Conservation (phyloP, 73 alveolate genomes). For the Uronychia binucleata region DNA sequence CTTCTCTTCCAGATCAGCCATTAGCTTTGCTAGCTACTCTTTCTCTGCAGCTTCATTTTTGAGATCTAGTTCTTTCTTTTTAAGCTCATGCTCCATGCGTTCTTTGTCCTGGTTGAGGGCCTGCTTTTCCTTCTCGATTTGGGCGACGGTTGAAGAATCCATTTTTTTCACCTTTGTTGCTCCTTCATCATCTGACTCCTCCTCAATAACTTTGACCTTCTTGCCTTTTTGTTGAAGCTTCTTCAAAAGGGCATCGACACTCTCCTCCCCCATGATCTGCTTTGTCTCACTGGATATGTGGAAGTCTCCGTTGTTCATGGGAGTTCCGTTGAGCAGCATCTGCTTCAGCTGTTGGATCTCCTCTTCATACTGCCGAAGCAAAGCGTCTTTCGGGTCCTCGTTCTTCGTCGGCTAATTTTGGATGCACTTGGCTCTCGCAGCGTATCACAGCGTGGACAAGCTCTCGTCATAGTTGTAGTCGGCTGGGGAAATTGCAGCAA, state of each 20-base stretch:
- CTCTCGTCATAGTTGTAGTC: slow-evolving; percentile 98
- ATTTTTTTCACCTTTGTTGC: not conserved
- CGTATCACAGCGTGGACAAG: slow-evolving; percentile 94
- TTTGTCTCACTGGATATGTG: not conserved
- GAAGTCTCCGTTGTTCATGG: not conserved
- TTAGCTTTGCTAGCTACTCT: slow-evolving; percentile 1
- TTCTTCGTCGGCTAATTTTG: slow-evolving; percentile 92
- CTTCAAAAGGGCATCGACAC: slow-evolving; percentile 32
- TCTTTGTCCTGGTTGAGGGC: slow-evolving; percentile 54
- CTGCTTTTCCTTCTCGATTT: slow-evolving; percentile 70
- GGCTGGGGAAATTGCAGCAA: slow-evolving; percentile 98
- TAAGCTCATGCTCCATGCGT: slow-evolving; percentile 62
- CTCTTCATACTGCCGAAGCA: slow-evolving; percentile 83
- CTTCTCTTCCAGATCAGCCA: slow-evolving; percentile 36
- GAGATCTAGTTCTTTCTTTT: slow-evolving; percentile 53
- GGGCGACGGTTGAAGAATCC: slow-evolving; percentile 3
- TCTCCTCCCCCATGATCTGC: slow-evolving; percentile 26
- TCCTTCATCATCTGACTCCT: slow-evolving; percentile 2
- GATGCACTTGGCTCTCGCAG: slow-evolving; percentile 96
- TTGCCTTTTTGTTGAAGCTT: slow-evolving; percentile 43
- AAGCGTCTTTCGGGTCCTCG: slow-evolving; percentile 93
- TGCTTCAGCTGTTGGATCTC: slow-evolving; percentile 77
- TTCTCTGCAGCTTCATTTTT: slow-evolving; percentile 57
- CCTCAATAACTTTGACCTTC: slow-evolving; percentile 7
- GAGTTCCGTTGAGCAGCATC: not conserved